phyloP scores from a whole-genome alignment of 768 basidiomycete genomes.

The Termitomyces sp. region DNA sequence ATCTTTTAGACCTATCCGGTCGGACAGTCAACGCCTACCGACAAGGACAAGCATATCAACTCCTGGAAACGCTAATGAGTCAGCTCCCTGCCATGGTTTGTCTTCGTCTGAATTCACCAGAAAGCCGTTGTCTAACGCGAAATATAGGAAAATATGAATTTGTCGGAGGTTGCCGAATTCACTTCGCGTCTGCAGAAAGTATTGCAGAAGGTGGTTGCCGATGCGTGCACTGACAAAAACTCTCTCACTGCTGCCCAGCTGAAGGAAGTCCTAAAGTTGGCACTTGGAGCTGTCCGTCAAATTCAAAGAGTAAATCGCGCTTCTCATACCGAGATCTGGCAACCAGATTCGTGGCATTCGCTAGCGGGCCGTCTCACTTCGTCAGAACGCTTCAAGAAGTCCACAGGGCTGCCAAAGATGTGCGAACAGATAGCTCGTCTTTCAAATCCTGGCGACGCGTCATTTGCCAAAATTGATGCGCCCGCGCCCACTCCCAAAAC shows the following conservation, averaged over 20 bases:
- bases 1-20: conserved; percentile 48
- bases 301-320: conserved; percentile 40
- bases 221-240: conserved; percentile 41
- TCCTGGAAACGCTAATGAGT: conserved; percentile 59
- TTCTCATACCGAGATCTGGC: conserved; percentile 46
- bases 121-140: background rate
- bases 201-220: conserved; percentile 41
- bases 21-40: conserved; percentile 75
- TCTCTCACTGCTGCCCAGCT: conserved; percentile 55
- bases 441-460: conserved; percentile 11
- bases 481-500: conserved; percentile 1
- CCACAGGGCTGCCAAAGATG: conserved; percentile 53
- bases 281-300: conserved; percentile 57
- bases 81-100: conserved; percentile 47
- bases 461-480: conserved; percentile 10
- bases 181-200: conserved; percentile 43
- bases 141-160: conserved; percentile 17
- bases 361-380: conserved; percentile 41
- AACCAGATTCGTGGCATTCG: conserved; percentile 47
- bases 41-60: conserved; percentile 64
- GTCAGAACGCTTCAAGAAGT: conserved; percentile 57
- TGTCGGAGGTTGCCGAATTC: conserved; percentile 40
- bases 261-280: conserved; percentile 78
- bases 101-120: background rate
- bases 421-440: conserved; percentile 53